Base-by-base conservation (phyloP, 2,329 filamentous ascomycete genomes). In the Cyphellophora europaea region DNA sequence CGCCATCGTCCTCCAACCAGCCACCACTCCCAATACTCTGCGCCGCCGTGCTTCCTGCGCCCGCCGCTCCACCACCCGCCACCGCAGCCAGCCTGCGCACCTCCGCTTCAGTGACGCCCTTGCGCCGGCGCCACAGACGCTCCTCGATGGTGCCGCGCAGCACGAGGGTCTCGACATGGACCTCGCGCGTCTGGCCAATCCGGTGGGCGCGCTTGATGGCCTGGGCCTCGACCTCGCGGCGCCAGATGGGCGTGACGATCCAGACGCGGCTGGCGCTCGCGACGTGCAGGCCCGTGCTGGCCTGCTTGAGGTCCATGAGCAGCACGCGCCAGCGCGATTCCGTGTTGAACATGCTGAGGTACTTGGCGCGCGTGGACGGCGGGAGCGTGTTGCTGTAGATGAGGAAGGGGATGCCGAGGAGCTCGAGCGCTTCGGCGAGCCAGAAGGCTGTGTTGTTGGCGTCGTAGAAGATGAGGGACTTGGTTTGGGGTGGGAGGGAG, bases 401-500 rank as follows among this genome's bases (percentile, higher is more conserved):
- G 13, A 77, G 67, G 43, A 77, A 75, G 19, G 74, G 67, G 31
- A 79, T 58, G 6, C 73, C 67, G 2, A 80, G 57, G 19, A 89
- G 69, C 46, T 95, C 88, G 0, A 96, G 69, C 18, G 81, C 77
- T 52, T 87, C 79, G 0, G 85, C 82, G 25, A 95, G 72, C 59
- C 93, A 94, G 56, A 75, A 93, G 1, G 86, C 88, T 2, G 82
- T 71, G 48, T 93, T 89, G 41, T 91, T 82, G 19, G 82, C 81
- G 41, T 93, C 86, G 54, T 94, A 95, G 56, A 96, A 96, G 6
- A 95, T 72, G 34, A 95, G 75, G 3, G 93, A 91, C 57, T 95
- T 93, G 50, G 94, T 87, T 0, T 71, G 60, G 1, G 67, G 57
- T 35, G 91, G 75, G 42, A 88, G 67, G 34, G 71, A 65, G 4